Evolutionary conservation across 1,284 basidiomycete species (phyloP).

Genomic region (Gymnopus androsaceus): DNA sequence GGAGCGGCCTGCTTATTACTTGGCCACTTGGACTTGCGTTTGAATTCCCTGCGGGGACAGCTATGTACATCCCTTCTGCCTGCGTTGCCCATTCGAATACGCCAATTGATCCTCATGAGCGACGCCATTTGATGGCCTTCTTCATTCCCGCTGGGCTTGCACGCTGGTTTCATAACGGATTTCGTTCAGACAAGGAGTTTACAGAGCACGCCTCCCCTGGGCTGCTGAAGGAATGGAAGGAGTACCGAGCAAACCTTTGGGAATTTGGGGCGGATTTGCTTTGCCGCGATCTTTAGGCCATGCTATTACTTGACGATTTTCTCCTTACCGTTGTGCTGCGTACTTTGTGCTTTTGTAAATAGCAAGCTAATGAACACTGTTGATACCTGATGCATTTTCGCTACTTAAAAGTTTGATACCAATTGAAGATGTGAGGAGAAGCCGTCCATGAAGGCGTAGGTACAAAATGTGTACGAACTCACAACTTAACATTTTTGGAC

Average conservation of each 20-base stretch:
- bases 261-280: neutral
- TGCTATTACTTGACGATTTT: no score
- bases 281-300: neutral
- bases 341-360: no score
- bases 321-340: no score
- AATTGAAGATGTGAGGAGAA: no score
- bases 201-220: neutral
- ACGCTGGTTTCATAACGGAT: constrained; percentile 1
- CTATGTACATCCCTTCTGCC: constrained; percentile 5
- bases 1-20: neutral
- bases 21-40: neutral
- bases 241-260: neutral
- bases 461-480: no score
- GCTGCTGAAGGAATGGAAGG: neutral
- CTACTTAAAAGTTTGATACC: no score
- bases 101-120: neutral
- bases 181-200: neutral
- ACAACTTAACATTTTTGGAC: no score
- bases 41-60: neutral
- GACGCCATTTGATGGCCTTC: neutral
- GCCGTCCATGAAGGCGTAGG: no score
- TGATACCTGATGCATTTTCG: no score
- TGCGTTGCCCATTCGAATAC: constrained; percentile 1
- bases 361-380: no score
- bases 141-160: neutral